phyloP scores from a whole-genome alignment of 768 basidiomycete species.

The Tylopilus intermedius region DNA sequence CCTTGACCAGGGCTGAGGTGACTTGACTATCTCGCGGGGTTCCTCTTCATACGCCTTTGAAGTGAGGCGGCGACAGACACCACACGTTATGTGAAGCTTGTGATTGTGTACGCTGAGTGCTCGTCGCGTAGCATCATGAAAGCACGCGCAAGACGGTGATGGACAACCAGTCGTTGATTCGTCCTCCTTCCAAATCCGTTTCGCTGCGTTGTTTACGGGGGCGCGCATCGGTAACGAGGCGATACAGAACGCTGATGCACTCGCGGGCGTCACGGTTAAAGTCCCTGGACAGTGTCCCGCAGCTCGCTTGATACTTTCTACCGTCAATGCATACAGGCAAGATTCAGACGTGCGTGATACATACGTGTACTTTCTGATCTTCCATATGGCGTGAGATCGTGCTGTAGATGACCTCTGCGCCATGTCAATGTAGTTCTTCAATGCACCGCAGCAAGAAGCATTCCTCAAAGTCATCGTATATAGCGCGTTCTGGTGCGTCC shows the following conservation, averaged over 20 bases:
- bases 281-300: constrained; percentile 39
- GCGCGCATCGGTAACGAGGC: constrained; percentile 63
- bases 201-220: constrained; percentile 36
- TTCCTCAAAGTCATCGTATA: constrained; percentile 39
- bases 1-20: no score
- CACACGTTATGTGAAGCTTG: no score
- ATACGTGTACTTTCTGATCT: constrained; percentile 43
- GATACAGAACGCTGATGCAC: constrained; percentile 57
- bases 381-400: constrained; percentile 69
- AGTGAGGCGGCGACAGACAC: no score
- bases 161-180: no score
- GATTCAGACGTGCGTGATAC: neutral
- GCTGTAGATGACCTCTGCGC: constrained; percentile 55
- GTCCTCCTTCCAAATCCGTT: constrained; percentile 57
- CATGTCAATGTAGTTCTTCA: constrained; percentile 49
- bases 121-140: no score
- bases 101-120: no score
- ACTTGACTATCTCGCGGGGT: no score
- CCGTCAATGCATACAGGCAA: constrained; percentile 1
- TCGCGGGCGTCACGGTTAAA: constrained; percentile 52
- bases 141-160: no score
- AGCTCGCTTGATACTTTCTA: constrained; percentile 45
- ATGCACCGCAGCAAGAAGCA: constrained; percentile 14
- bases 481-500: constrained; percentile 14
- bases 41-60: no score